A percentile compares a stretch with the other conserved stretches of the same genome.
phyloP scores from a whole-genome alignment of 495 filamentous ascomycete species.

The Neurospora sp. region DNA sequence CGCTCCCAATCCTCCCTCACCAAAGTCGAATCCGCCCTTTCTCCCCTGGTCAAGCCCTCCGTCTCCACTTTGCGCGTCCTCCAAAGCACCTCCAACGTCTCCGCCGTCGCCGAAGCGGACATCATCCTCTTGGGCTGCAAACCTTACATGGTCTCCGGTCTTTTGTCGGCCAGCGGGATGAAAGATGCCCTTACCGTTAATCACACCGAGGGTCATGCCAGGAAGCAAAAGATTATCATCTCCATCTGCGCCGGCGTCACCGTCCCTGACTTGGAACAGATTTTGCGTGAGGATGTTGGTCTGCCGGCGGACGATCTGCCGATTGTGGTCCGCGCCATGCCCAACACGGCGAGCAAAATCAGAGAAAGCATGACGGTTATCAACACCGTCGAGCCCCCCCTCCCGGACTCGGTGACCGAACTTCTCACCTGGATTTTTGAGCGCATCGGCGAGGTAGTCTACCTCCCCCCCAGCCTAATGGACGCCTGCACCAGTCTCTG shows the following conservation, averaged over 20 bases:
- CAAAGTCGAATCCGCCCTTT: conserved; percentile 51
- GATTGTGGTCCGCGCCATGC: conserved; percentile 62
- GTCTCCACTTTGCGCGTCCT: conserved; percentile 33
- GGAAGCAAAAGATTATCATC: conserved; percentile 66
- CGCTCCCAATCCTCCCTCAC: conserved; percentile 41
- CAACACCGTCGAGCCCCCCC: conserved; percentile 45
- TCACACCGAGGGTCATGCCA: background rate
- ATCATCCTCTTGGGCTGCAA: conserved; percentile 69
- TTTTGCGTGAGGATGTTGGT: conserved; percentile 40
- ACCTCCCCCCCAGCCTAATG: conserved; percentile 57
- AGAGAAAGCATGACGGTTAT: conserved; percentile 78
- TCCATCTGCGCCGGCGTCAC: conserved; percentile 78
- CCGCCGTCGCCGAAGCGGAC: conserved; percentile 47
- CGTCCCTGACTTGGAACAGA: conserved; percentile 48
- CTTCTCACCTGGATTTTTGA: conserved; percentile 72
- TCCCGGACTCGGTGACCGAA: conserved; percentile 36
- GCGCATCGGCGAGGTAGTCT: conserved; percentile 55
- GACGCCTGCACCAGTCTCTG: conserved; percentile 67
- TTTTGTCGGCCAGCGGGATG: conserved; percentile 59
- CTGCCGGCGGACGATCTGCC: conserved; percentile 33
- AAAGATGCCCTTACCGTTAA: conserved; percentile 43
- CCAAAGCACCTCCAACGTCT: conserved; percentile 44
- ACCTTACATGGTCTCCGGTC: conserved; percentile 57
- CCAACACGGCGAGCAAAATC: conserved; percentile 63
- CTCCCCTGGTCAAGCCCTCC: conserved; percentile 22